A percentile compares a stretch with the other conserved stretches of the same genome.
phyloP scores from a whole-genome alignment of 2,329 filamentous ascomycete species.

The Penicillium griseofulvum region DNA sequence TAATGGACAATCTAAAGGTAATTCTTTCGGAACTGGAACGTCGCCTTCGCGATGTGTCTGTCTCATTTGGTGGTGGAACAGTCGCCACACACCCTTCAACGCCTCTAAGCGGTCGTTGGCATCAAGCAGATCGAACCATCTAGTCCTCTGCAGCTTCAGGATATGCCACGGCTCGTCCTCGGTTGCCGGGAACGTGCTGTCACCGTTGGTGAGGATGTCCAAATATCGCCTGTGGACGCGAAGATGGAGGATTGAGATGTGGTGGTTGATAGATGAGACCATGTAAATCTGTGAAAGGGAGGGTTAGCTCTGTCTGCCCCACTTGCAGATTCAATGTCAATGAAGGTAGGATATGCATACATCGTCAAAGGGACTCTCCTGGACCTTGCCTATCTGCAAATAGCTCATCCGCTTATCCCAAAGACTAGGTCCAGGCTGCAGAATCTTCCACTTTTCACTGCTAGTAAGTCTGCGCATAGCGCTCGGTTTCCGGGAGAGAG shows the following conservation, averaged over 20 bases:
- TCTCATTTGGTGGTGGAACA: slow-evolving; percentile 55
- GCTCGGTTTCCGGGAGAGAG: slow-evolving; percentile 29
- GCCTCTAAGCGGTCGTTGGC: slow-evolving; percentile 54
- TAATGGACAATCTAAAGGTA: background rate
- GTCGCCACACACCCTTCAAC: slow-evolving; percentile 57
- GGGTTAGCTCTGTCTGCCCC: background rate
- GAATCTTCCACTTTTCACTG: slow-evolving; percentile 52
- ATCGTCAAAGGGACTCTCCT: slow-evolving; percentile 51
- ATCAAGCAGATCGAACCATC: slow-evolving; percentile 60
- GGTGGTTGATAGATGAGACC: slow-evolving; percentile 62
- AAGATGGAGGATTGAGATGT: slow-evolving; percentile 59
- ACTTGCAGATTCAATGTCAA: background rate
- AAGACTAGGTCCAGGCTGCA: slow-evolving; percentile 50
- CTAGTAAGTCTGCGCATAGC: slow-evolving; percentile 46
- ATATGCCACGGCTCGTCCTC: slow-evolving; percentile 49
- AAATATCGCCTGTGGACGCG: slow-evolving; percentile 57
- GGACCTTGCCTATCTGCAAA: slow-evolving; percentile 55
- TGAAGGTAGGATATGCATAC: slow-evolving; percentile 40
- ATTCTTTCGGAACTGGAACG: background rate
- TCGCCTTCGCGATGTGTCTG: slow-evolving; percentile 15
- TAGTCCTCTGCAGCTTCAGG: slow-evolving; percentile 54
- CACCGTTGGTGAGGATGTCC: slow-evolving; percentile 52
- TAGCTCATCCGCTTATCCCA: slow-evolving; percentile 60
- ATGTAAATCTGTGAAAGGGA: slow-evolving; percentile 53
- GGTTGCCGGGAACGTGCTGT: slow-evolving; percentile 25